Base-by-base conservation (phyloP, 495 filamentous ascomycete species). In the Astrothelium subdiscretum region DNA sequence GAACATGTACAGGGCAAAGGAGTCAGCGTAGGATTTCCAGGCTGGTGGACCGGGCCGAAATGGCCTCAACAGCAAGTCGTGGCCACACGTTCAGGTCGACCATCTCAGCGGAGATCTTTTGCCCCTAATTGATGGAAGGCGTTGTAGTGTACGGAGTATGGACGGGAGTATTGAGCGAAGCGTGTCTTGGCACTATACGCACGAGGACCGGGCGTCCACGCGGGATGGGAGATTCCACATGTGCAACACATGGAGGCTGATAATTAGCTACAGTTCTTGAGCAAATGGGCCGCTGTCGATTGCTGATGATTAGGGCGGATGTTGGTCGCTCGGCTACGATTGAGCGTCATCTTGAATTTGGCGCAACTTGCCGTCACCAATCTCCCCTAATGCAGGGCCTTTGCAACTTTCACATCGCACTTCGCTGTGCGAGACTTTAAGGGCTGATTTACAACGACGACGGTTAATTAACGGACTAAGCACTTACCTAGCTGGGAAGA, bases 1-100 rank as follows among this genome's bases (percentile, higher is more conserved):
- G 61, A 62, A 13, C 31, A 40, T 54, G 57, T 57, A 29, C 59
- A 38, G 51, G 62, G 62, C 15, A 26, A 27, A 54, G 48, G 48
- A n/a, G 20, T 54, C 48, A 54, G 24, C 8, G 24, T 15, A 54
- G 48, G 48, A 54, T 26, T 38, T 6, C 35, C 35, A 38, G 35
- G 8, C 35, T 15, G 48, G 48, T 54, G 24, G 48, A 54, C 24
- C 48, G 48, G 22, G 12, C 24, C 24, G 48, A 8, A 12, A 26
- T 48, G 48, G 48, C 48, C 48, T 54, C 22, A 27, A 24, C 22
- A 54, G 2, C 3, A 54, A 15, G 8, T 54, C 11, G 15, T 11
- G 18, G 4, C 20, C 20, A 54, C 20, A 12, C 3, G 48, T n/a
- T 54, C 20, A 20, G 20, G 12, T 12, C 20, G 20, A 24, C 24